Evolutionary conservation across 208 protist species (phyloP).

Genomic region (Crithidia thermophila): DNA sequence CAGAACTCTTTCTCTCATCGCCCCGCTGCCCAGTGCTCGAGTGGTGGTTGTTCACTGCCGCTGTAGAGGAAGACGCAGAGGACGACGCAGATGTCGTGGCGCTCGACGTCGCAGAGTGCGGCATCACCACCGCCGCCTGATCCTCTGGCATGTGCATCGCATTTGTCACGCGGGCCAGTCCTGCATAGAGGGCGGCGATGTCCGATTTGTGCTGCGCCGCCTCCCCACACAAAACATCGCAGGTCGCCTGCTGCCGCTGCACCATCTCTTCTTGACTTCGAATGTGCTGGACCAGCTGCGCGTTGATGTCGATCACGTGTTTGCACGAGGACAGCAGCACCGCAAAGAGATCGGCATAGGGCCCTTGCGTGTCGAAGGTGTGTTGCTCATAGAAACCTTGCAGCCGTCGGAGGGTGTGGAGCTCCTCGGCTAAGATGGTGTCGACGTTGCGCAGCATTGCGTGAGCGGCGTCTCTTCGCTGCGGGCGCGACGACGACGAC

Average conservation of each 20-base stretch:
- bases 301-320: conserved; percentile 56
- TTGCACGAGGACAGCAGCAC: conserved; percentile 66
- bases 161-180: no score
- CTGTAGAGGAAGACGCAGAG: no score
- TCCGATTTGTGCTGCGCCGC: conserved; percentile 7
- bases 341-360: conserved; percentile 70
- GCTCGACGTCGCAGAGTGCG: no score
- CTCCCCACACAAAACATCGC: conserved; percentile 13
- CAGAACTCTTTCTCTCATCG: no score
- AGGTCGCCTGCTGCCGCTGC: conserved; percentile 13
- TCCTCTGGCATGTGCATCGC: no score
- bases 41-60: no score
- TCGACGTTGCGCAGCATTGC: conserved; percentile 13
- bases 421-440: conserved; percentile 13
- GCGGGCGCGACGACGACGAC: no score
- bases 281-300: conserved; percentile 17
- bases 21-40: no score
- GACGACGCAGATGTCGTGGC: no score
- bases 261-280: neutral
- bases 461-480: neutral
- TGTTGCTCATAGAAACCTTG: conserved; percentile 54
- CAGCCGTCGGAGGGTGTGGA: conserved; percentile 41
- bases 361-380: conserved; percentile 73
- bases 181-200: neutral
- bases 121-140: no score